These are phyloP conservation scores for Fremontodendron californicum DNA, from an alignment of 345 rosid species.

Conservation along the genomic window DNA sequence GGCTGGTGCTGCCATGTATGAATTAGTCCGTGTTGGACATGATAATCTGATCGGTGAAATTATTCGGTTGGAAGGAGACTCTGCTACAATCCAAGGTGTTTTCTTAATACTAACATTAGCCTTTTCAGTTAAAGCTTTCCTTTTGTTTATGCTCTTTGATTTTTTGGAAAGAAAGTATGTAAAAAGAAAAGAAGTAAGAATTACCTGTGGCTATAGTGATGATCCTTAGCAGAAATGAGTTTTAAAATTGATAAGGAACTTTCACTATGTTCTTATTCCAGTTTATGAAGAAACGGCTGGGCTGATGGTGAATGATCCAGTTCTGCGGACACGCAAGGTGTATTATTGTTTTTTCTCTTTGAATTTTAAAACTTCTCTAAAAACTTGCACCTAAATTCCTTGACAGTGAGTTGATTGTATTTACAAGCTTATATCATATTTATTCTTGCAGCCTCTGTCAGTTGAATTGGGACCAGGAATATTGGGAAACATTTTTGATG, in stretches of 20 bases:
- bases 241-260: slow-evolving; percentile 8
- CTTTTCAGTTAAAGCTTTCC: background rate
- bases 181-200: background rate
- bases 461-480: slow-evolving; percentile 99
- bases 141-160: background rate
- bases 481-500: slow-evolving; percentile 95
- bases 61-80: slow-evolving; percentile 96
- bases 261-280: slow-evolving; percentile 23
- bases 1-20: slow-evolving; percentile 99
- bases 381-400: background rate
- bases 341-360: background rate
- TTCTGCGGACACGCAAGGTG: slow-evolving; percentile 89
- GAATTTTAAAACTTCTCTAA: background rate
- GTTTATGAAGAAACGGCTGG: slow-evolving; percentile 99
- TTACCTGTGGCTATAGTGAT: background rate
- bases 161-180: background rate
- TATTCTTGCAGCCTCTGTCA: slow-evolving; percentile 78
- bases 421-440: slow-evolving; percentile 14
- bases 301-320: slow-evolving; percentile 90
- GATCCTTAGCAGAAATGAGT: background rate
- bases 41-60: slow-evolving; percentile 96
- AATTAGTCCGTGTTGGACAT: slow-evolving; percentile 96
- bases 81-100: slow-evolving; percentile 97
- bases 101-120: background rate
- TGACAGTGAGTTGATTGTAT: background rate